Base-by-base conservation (phyloP, 768 basidiomycete species). In the Stropharia rugosoannulata region DNA sequence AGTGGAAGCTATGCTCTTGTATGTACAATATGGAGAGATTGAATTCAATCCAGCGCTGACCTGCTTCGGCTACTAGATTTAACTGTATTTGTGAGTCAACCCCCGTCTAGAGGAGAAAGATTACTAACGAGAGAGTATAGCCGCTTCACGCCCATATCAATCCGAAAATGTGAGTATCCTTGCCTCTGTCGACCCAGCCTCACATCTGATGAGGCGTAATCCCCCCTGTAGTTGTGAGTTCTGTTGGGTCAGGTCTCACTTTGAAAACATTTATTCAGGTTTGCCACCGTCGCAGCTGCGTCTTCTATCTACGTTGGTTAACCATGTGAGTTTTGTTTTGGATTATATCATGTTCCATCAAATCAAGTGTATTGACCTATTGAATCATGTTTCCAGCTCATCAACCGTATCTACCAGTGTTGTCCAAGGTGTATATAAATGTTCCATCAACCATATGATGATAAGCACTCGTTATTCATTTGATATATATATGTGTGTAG, bases 281-380 rank as follows among this genome's bases (percentile, higher is more conserved):
- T 41, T 16, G 37, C 3, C 3, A 49, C 44, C 42, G 19, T 18
- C 19, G 6, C 39, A 70, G 67, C 50, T 70, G 68, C 40, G 53
- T 64, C 47, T 70, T 70, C 53, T 70, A 64, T 42, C 64, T 70
- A 38, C 64, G 68, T n/a, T 70, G 66, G 68, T 62, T 68, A 4
- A 56, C 64, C 59, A 64, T 68, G 56, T 52, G 63, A 22, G 22
- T 36, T 11, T 32, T 35, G 5, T 35, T 40, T 2, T 29, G 1
- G 2, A 16, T 6, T n/a, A 19, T 47, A 4, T 16, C 5, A 15
- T 3, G 18, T 12, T 49, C 25, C 49, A 27, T 29, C 16, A 4
- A 32, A 32, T 7, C 29, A 32, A 32, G 6, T 6, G 29, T 4
- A 32, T 32, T 10, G 29, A 10, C 29, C 9, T 10, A 32, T 32